Base-by-base conservation (phyloP, 2,329 filamentous ascomycete species). In the Leptographium flavum region DNA sequence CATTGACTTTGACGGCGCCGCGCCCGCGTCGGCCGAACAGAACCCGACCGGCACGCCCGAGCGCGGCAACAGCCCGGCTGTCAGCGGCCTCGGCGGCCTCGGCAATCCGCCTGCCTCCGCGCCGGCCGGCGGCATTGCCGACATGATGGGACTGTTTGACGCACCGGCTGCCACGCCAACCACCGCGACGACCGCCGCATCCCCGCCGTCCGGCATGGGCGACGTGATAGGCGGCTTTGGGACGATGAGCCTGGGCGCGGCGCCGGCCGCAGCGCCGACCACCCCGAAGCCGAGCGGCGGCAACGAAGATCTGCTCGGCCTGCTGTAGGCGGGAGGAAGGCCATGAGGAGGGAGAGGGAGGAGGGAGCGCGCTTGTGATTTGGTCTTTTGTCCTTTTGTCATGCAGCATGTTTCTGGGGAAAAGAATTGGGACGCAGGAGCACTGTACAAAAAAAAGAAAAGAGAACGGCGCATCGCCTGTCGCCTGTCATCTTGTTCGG, bases 161-260 rank as follows among this genome's bases (percentile, higher is more conserved):
- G 78, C 76, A 3, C 76, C 78, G 15, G 68, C 71, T 21, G 70
- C 74, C n/a, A 62, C 60, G 65, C 30, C 22, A 19, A 41, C 31
- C 19, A 28, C 27, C 5, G n/a, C 23, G 8, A 21, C 38, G 4
- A 25, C 45, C 7, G 4, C 43, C 2, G 37, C 46, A 13, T 35
- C 5, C 56, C 62, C 46, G 55, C 59, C 45, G 28, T 54, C 49
- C 45, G 59, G 48, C 40, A 75, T 94, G 70, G 84, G 85, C 53
- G 88, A 96, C 62, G 67, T 98, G 56, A 82, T 95, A 70, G 87
- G 87, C 57, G 88, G 88, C 1, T 93, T 98, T 58, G 84, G 80
- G 25, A 79, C 78, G 5, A 69, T 98, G 65, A 80, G 86, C 63
- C 68, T 98, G 57, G 74, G 79, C 39, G 77, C 33, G 65, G 66